phyloP scores from a whole-genome alignment of 495 filamentous ascomycete genomes.

The Aspergillus avenaceus region DNA sequence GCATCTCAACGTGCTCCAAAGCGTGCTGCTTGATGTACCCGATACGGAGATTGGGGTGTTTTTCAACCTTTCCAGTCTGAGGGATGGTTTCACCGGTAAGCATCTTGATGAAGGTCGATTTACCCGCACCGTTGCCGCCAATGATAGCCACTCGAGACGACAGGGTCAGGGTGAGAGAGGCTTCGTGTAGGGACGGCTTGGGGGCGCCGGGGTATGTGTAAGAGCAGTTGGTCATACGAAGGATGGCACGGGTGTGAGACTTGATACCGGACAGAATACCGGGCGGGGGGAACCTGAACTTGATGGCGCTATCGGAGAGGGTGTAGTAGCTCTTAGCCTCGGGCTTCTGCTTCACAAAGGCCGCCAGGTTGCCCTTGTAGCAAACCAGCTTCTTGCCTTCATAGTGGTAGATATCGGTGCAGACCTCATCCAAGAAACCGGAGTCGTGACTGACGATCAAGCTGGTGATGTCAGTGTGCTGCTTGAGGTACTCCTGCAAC shows the following conservation, averaged over 20 bases:
- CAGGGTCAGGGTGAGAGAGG: slow-evolving; percentile 79
- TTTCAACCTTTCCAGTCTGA: slow-evolving; percentile 84
- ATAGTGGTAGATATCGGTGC: slow-evolving; percentile 99
- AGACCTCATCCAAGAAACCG: slow-evolving; percentile 92
- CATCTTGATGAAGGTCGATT: slow-evolving; percentile 96
- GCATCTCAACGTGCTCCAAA: slow-evolving; percentile 98
- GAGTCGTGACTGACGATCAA: slow-evolving; percentile 99
- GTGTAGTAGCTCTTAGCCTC: slow-evolving; percentile 99
- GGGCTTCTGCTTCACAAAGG: slow-evolving; percentile 87
- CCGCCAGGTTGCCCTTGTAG: slow-evolving; percentile 92
- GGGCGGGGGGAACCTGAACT: slow-evolving; percentile 97
- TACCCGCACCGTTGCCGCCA: slow-evolving; percentile 95
- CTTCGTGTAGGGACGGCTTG: slow-evolving; percentile 83
- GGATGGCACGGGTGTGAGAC: slow-evolving; percentile 85
- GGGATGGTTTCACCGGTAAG: slow-evolving; percentile 95
- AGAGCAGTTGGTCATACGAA: slow-evolving; percentile 87
- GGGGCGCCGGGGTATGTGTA: slow-evolving; percentile 84
- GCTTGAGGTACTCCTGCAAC: slow-evolving; percentile 92
- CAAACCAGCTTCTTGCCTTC: slow-evolving; percentile 93
- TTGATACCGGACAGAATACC: slow-evolving; percentile 95
- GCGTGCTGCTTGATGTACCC: slow-evolving; percentile 99
- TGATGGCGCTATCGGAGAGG: slow-evolving; percentile 79
- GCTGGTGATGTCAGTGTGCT: slow-evolving; percentile 92
- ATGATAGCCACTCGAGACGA: slow-evolving; percentile 95
- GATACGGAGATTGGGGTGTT: slow-evolving; percentile 97